Conservation (phyloP, 306 rosid genomes). For the Boehmeria nivea region DNA sequence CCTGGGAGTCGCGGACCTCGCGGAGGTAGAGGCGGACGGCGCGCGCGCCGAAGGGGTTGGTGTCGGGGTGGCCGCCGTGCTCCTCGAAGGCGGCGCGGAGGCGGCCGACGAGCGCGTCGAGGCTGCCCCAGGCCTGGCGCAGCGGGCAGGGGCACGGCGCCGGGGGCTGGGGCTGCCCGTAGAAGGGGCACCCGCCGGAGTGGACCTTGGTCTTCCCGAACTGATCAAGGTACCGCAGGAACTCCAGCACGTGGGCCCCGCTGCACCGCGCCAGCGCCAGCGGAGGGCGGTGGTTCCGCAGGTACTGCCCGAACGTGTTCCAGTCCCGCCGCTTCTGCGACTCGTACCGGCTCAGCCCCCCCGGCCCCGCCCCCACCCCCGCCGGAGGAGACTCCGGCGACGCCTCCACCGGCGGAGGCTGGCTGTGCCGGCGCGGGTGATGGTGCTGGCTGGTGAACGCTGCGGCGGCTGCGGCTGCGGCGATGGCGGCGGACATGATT, state of each 20-base stretch:
- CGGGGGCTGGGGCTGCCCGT: conserved; percentile 67
- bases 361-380: not conserved
- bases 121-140: conserved; percentile 83
- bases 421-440: conserved; percentile 1
- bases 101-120: conserved; percentile 84
- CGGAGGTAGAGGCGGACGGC: conserved; percentile 67
- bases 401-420: conserved; percentile 1
- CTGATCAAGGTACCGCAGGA: conserved; percentile 72
- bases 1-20: conserved; percentile 76
- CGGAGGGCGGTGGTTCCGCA: conserved; percentile 83
- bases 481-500: conserved; percentile 34
- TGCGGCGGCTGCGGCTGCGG: conserved; percentile 22
- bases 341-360: conserved; percentile 57
- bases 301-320: conserved; percentile 89
- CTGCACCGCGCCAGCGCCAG: conserved; percentile 62
- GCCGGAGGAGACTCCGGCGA: not conserved
- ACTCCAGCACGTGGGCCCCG: conserved; percentile 71
- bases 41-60: conserved; percentile 74
- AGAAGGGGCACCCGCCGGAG: conserved; percentile 54
- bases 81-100: conserved; percentile 91
- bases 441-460: conserved; percentile 10
- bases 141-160: conserved; percentile 89
- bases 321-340: conserved; percentile 85
- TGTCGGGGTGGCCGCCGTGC: conserved; percentile 83
- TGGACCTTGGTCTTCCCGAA: conserved; percentile 88